Conservation (phyloP, 805 yeast genomes). For the Pichia occidentalis region DNA sequence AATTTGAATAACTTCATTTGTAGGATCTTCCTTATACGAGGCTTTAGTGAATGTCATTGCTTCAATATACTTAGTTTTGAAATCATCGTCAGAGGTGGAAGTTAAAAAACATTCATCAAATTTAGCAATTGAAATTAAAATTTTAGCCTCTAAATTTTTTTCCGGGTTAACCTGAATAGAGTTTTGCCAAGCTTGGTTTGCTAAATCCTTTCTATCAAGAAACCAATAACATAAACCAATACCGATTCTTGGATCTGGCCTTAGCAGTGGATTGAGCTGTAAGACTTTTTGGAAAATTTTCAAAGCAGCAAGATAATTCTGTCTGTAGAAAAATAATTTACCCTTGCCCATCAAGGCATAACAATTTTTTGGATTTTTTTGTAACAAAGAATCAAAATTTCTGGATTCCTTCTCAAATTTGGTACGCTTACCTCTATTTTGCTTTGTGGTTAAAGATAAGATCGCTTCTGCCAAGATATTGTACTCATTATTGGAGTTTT, state of each 20-base stretch:
- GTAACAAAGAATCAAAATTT: slow-evolving; percentile 55
- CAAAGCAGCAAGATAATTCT: slow-evolving; percentile 66
- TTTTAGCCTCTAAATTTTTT: slow-evolving; percentile 48
- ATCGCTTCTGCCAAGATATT: slow-evolving; percentile 65
- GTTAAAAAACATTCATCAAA: slow-evolving; percentile 56
- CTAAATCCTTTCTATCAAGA: slow-evolving; percentile 70
- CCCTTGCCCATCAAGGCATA: slow-evolving; percentile 83
- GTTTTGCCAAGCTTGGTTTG: slow-evolving; percentile 77
- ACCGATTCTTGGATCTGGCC: slow-evolving; percentile 93
- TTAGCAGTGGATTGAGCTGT: slow-evolving; percentile 64
- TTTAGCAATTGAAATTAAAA: slow-evolving; percentile 60
- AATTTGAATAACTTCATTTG: slow-evolving; percentile 57
- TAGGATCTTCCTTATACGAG: slow-evolving; percentile 35
- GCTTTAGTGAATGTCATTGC: slow-evolving; percentile 47
- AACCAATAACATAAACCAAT: slow-evolving; percentile 93
- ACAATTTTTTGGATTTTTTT: slow-evolving; percentile 52
- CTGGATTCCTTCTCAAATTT: slow-evolving; percentile 67
- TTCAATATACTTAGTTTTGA: slow-evolving; percentile 48
- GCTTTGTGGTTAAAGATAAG: slow-evolving; percentile 54
- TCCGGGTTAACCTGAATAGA: slow-evolving; percentile 57
- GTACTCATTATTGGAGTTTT: slow-evolving; percentile 35
- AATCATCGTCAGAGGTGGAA: slow-evolving; percentile 54
- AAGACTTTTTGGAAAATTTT: slow-evolving; percentile 79
- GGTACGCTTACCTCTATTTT: slow-evolving; percentile 50
- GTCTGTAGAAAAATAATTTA: slow-evolving; percentile 64